A percentile compares a stretch with the other conserved stretches of the same genome.
phyloP scores from a whole-genome alignment of 1,284 basidiomycete genomes.

The Marasmius fiardii region DNA sequence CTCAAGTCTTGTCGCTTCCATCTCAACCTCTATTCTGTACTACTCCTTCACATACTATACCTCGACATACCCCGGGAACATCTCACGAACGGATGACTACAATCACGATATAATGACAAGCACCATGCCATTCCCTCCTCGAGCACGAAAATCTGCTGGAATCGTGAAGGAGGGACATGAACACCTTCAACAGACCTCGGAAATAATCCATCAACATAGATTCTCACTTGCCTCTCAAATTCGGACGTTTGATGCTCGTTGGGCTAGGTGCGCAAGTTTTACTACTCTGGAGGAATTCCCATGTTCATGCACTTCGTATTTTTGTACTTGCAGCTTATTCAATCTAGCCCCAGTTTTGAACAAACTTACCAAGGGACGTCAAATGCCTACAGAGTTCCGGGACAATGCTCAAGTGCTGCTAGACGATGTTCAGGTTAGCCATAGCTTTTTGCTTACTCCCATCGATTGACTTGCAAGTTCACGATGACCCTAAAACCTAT shows the following conservation, averaged over 20 bases:
- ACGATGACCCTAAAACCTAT: too few species aligned
- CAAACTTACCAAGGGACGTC: constrained; percentile 18
- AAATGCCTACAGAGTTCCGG: constrained; percentile 15
- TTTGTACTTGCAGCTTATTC: constrained; percentile 14
- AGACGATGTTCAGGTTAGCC: constrained; percentile 15
- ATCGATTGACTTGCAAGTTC: too few species aligned
- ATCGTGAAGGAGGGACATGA: constrained; percentile 13
- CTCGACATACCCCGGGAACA: too few species aligned
- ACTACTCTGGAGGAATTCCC: neutral
- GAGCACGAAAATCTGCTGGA: constrained; percentile 6
- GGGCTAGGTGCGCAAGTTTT: constrained; percentile 15
- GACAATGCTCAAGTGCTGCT: constrained; percentile 13
- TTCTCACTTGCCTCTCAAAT: constrained; percentile 14
- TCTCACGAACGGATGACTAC: neutral
- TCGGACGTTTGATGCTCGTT: constrained; percentile 14
- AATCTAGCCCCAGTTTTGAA: constrained; percentile 16
- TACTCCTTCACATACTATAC: too few species aligned
- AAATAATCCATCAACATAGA: constrained; percentile 16
- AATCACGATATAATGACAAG: neutral
- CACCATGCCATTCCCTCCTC: constrained; percentile 1
- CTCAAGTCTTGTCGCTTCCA: too few species aligned
- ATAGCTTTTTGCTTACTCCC: neutral
- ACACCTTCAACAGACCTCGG: constrained; percentile 15
- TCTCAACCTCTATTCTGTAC: too few species aligned
- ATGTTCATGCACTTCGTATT: too few species aligned